These are phyloP conservation scores for Trichoderma sp. DNA, from an alignment of 2,329 filamentous ascomycete species.

Conservation along the genomic window DNA sequence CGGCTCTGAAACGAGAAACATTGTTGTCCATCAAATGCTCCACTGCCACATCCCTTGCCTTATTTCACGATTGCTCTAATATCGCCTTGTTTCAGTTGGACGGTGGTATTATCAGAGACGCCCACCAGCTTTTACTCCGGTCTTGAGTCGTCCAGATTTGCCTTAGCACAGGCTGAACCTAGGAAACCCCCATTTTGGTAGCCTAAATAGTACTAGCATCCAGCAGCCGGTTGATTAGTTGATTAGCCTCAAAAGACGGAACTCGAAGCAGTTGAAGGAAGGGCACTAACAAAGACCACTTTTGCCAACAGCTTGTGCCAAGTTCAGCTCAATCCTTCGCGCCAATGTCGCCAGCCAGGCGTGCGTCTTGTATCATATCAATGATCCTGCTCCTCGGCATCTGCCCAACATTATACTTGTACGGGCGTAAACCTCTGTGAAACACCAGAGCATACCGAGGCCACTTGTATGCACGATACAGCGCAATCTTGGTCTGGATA, in stretches of 20 bases:
- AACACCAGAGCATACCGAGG: background rate
- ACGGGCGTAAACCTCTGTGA: background rate
- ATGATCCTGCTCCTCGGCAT: background rate
- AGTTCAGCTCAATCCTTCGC: constrained; percentile 1
- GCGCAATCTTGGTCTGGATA: background rate
- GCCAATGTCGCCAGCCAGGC: background rate
- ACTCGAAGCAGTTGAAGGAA: background rate
- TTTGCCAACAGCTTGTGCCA: background rate
- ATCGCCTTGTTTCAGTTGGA: background rate
- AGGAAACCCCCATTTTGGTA: background rate
- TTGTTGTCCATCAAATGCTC: background rate
- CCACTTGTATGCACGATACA: background rate
- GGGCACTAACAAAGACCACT: background rate
- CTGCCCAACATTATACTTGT: background rate
- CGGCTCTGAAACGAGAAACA: background rate
- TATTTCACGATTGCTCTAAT: background rate
- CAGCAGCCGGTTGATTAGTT: background rate
- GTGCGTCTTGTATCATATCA: background rate
- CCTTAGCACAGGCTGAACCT: background rate
- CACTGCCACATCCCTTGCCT: background rate
- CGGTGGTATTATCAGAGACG: background rate
- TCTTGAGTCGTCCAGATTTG: background rate
- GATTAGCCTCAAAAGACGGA: background rate
- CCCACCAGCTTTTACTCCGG: background rate
- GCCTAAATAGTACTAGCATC: background rate